Evolutionary conservation across 441 rosid species (phyloP).

Genomic region (Hypseocharis bilobata): DNA sequence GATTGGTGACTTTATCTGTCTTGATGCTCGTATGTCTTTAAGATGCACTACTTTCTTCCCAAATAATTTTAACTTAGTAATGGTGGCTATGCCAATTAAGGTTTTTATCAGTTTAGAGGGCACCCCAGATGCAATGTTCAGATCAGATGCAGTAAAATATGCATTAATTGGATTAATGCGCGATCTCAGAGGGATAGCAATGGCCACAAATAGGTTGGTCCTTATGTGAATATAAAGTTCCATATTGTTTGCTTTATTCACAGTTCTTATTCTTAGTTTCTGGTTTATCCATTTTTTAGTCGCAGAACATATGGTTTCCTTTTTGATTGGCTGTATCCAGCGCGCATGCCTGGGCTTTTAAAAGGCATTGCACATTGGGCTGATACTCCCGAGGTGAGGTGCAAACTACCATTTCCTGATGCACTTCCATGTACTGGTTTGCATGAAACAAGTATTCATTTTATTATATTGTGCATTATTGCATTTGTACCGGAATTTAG

Average conservation of each 20-base stretch:
- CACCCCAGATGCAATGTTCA: constrained; percentile 82
- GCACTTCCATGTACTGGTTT: not conserved
- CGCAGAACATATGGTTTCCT: constrained; percentile 85
- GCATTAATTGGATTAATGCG: constrained; percentile 91
- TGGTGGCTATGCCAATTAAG: constrained; percentile 33
- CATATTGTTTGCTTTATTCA: not conserved
- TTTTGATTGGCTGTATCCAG: constrained; percentile 97
- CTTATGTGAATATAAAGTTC: not conserved
- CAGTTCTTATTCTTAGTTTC: not conserved
- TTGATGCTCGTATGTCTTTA: no score
- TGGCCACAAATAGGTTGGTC: constrained; percentile 86
- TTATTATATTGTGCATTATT: not conserved
- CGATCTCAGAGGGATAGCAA: constrained; percentile 91
- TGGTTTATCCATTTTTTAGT: constrained; percentile 35
- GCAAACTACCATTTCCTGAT: not conserved
- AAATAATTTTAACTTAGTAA: not conserved
- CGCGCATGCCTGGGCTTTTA: constrained; percentile 87
- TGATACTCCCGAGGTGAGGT: constrained; percentile 89
- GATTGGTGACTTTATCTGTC: no score
- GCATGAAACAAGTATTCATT: not conserved
- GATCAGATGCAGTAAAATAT: constrained; percentile 79
- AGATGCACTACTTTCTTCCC: not conserved
- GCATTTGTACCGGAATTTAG: not conserved
- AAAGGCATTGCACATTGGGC: constrained; percentile 87
- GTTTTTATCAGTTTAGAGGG: constrained; percentile 73